Evolutionary conservation across 2,329 filamentous ascomycete species (phyloP).

Genomic region (Stagonosporopsis cucurbitacearum): DNA sequence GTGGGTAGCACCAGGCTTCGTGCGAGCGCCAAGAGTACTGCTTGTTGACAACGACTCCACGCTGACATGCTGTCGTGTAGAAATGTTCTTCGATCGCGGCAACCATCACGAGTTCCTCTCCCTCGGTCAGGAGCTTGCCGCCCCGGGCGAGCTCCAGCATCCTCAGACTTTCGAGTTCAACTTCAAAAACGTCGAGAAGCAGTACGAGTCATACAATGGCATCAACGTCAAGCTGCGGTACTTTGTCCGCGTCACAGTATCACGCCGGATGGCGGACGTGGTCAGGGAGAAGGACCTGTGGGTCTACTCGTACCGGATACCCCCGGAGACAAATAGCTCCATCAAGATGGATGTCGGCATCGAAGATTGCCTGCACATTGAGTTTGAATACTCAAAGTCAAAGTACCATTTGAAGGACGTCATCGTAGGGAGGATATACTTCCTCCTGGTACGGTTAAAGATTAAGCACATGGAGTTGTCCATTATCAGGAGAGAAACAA

Average conservation of each 20-base stretch:
- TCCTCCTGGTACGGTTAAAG: conserved; percentile 93
- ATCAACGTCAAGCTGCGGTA: conserved; percentile 99
- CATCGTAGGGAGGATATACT: conserved; percentile 98
- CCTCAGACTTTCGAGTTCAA: conserved; percentile 99
- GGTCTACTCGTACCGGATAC: conserved; percentile 98
- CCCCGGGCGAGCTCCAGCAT: conserved; percentile 96
- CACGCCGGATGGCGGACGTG: conserved; percentile 95
- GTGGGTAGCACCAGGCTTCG: conserved; percentile 54
- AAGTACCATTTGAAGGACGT: conserved; percentile 99
- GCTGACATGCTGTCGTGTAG: conserved; percentile 55
- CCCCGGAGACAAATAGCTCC: conserved; percentile 95
- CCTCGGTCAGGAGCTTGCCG: conserved; percentile 93
- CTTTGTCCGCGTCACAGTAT: conserved; percentile 96
- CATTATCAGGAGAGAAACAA: conserved; percentile 96
- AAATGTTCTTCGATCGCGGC: conserved; percentile 99
- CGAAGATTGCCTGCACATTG: conserved; percentile 98
- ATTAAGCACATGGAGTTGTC: conserved; percentile 99
- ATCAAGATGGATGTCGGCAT: conserved; percentile 99
- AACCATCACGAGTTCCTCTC: conserved; percentile 99
- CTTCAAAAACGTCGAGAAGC: conserved; percentile 99
- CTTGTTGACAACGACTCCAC: not conserved
- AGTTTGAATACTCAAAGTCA: conserved; percentile 99
- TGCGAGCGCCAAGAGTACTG: conserved; percentile 7
- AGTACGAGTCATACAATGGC: conserved; percentile 99
- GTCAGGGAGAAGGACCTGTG: conserved; percentile 99